Percentiles rank a stretch among this genome's conserved stretches.
Conservation (phyloP, 192 early-diverging fungal species). For the Kickxella alabastrina region DNA sequence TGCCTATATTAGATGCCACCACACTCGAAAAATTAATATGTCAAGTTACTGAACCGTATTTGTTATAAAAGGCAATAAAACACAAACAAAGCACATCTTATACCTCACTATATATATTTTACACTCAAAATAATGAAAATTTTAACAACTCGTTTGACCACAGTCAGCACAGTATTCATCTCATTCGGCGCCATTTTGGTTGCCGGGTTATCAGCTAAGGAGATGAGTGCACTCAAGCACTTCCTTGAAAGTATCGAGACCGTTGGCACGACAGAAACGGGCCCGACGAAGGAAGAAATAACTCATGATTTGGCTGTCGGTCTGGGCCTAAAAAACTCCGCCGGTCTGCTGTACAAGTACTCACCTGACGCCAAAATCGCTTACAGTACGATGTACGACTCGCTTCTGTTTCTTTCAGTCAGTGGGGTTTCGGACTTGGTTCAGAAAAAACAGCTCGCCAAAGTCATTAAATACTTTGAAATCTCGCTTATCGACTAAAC, state of each 20-base stretch:
- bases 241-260: conserved; percentile 21
- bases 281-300: conserved; percentile 35
- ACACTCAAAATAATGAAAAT: conserved; percentile 1
- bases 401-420: conserved; percentile 27
- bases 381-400: conserved; percentile 41
- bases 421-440: conserved; percentile 26
- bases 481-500: conserved; percentile 10
- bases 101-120: background rate
- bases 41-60: too few relatives aligned
- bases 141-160: background rate
- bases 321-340: conserved; percentile 32
- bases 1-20: too few relatives aligned
- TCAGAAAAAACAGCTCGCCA: conserved; percentile 30
- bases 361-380: conserved; percentile 33
- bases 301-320: conserved; percentile 30
- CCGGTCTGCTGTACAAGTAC: conserved; percentile 40
- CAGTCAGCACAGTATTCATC: background rate
- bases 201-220: conserved; percentile 15
- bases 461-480: conserved; percentile 41
- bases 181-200: conserved; percentile 4
- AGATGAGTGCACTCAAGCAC: conserved; percentile 28
- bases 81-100: background rate
- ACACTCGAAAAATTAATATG: too few relatives aligned
- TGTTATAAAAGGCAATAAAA: background rate
- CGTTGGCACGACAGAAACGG: conserved; percentile 11